phyloP scores from a whole-genome alignment of 169 alveolate genomes.

The Miamiensis avidus region DNA sequence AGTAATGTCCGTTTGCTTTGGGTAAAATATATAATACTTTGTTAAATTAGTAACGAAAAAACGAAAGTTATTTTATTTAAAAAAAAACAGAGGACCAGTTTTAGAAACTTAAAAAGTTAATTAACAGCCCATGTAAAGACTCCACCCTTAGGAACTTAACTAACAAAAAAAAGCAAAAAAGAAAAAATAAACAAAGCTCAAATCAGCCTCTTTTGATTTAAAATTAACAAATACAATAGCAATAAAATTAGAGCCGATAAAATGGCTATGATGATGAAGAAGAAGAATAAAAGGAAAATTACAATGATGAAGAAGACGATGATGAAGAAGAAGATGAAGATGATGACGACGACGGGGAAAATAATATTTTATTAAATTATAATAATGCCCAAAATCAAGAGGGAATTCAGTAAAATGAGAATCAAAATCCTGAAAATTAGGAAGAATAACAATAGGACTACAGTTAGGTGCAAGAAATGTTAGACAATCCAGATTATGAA shows the following conservation, averaged over 20 bases:
- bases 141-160: neutral
- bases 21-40: neutral
- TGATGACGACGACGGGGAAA: too few relatives aligned
- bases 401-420: too few relatives aligned
- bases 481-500: neutral
- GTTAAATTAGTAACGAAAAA: neutral
- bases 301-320: neutral
- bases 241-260: too few relatives aligned
- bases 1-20: neutral
- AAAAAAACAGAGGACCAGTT: constrained; percentile 30
- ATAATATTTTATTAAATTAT: too few relatives aligned
- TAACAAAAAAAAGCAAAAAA: too few relatives aligned
- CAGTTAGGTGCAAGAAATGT: neutral
- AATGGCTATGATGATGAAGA: neutral
- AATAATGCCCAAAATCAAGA: too few relatives aligned
- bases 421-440: neutral
- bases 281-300: neutral
- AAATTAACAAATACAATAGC: neutral
- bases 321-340: too few relatives aligned
- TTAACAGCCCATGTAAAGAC: neutral
- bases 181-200: neutral
- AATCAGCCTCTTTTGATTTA: too few relatives aligned
- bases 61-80: constrained; percentile 2
- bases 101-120: constrained; percentile 23
- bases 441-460: neutral